Evolutionary conservation across 768 basidiomycete genomes (phyloP), one percentile per base, ranked within the genome.

Genomic region (Coprinopsis sp.): DNA sequence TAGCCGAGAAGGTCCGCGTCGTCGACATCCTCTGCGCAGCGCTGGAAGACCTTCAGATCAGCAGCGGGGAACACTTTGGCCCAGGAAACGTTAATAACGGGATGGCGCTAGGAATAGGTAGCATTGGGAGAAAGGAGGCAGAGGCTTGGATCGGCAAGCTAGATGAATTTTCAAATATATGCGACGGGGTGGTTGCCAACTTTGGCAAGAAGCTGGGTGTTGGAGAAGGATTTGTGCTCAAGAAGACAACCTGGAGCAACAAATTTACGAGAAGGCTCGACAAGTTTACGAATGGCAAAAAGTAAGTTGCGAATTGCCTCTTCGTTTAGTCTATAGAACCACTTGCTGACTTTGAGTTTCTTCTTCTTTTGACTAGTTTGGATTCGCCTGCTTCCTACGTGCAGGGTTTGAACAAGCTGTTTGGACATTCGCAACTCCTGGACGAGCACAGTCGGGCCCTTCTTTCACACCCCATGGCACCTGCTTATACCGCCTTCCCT

Each of bases 311-410:
- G 39, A 22, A 29, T 38, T 38, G 27, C 44, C n/a, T n/a, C n/a
- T n/a, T n/a, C 29, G 44, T 27, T 4, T 42, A n/a, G 25, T 36
- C 10, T 25, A 7, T 40, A 16, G 13, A 47, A 37, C 40, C 51
- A 36, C 19, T 52, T 44, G 31, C 51, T 62, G 37, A 55, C 46
- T 46, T 25, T 53, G 13, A 47, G 44, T 49, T 51, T 34, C 22
- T 51, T 41, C 46, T 10, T n/a, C n/a, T n/a, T n/a, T n/a, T n/a
- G n/a, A n/a, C n/a, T 57, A 94, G 91, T 60, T 77, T 93, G 40
- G 91, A 95, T 63, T 93, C 92, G 14, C 91, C 92, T 7, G 82
- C 85, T 1, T 76, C 78, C 3, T 94, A 95, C 59, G 87, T 91
- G 43, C 73, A 82, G 51, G 85, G 81, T 33, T 73, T 95, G 40